Conservation (phyloP, 2,329 filamentous ascomycete species). For the Aureobasidium sp. region DNA sequence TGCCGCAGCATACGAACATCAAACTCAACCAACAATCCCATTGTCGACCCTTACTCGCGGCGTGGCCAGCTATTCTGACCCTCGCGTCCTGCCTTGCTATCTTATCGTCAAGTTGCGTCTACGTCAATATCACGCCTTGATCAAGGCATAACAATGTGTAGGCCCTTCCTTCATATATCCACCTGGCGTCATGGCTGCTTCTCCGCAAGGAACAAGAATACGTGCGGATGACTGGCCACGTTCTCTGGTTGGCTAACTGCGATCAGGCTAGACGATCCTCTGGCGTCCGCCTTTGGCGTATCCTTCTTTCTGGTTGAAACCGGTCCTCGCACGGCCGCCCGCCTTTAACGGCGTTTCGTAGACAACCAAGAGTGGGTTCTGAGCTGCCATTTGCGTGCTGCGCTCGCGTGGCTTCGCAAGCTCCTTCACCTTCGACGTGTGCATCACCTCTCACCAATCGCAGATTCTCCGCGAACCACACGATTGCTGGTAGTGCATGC, state of each 20-base stretch:
- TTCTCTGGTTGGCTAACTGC: conserved; percentile 11
- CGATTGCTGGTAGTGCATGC: conserved; percentile 5
- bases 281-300: conserved; percentile 15
- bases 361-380: conserved; percentile 14
- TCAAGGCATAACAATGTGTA: conserved; percentile 5
- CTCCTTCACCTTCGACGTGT: conserved; percentile 5
- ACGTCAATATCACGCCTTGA: conserved; percentile 11
- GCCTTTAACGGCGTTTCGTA: conserved; percentile 13
- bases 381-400: conserved; percentile 16
- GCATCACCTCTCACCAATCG: conserved; percentile 13
- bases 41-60: neutral
- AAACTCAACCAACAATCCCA: conserved; percentile 7
- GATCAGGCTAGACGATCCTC: conserved; percentile 16
- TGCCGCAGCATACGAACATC: conserved; percentile 11
- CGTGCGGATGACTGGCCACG: neutral
- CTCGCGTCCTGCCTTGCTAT: neutral
- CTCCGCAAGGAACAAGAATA: conserved; percentile 15
- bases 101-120: neutral
- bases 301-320: conserved; percentile 13
- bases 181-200: conserved; percentile 14
- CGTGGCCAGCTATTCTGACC: neutral
- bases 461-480: conserved; percentile 10
- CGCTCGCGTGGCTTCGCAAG: conserved; percentile 17
- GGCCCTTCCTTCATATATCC: conserved; percentile 5
- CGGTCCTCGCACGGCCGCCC: conserved; percentile 12